Base-by-base conservation (phyloP, 2,329 filamentous ascomycete genomes). In the Pseudogymnoascus sp. region DNA sequence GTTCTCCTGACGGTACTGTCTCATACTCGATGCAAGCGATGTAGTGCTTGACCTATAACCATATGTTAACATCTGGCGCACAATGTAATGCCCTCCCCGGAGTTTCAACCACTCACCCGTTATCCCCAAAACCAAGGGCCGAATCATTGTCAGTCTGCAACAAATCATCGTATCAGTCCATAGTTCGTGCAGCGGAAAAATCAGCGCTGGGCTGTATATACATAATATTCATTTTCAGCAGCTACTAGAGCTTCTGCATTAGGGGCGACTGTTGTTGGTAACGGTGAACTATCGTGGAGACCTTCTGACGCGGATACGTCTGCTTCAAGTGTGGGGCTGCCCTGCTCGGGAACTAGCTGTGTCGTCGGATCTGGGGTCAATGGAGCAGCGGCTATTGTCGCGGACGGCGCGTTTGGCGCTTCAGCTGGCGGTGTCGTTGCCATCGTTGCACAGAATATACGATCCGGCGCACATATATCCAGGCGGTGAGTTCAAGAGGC, bases 1-100 rank as follows among this genome's bases (percentile, higher is more conserved):
- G 62, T 76, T 74, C 59, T 76, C 74, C 8, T 70, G 66, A 4
- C 74, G 71, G 64, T 73, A 74, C 5, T 70, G 64, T 37, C 70
- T 62, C 41, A 77, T 74, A 61, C 73, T 76, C 1, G 73, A 73
- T 22, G 50, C 37, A 9, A 68, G 57, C 1, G 65, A 66, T 7
- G 61, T 64, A 2, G 66, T 67, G 15, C 22, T 50, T 50, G 43
- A 50, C 14, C 43, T 50, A 15, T 50, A 30, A 18, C 43, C n/a
- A 30, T 14, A 30, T 15, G 30, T 50, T 50, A 50, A 28, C 28
- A 11, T 30, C n/a, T 15, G 2, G 43, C 25, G 14, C 25, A 11
- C 25, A 50, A 50, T 50, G 22, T 18, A n/a, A 47, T 15, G 4
- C 25, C 22, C 8, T 11, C 30, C 15, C 20, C 3, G 11, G 20